Conservation (phyloP, 2,329 filamentous ascomycete genomes). For the Fusarium algeriense region DNA sequence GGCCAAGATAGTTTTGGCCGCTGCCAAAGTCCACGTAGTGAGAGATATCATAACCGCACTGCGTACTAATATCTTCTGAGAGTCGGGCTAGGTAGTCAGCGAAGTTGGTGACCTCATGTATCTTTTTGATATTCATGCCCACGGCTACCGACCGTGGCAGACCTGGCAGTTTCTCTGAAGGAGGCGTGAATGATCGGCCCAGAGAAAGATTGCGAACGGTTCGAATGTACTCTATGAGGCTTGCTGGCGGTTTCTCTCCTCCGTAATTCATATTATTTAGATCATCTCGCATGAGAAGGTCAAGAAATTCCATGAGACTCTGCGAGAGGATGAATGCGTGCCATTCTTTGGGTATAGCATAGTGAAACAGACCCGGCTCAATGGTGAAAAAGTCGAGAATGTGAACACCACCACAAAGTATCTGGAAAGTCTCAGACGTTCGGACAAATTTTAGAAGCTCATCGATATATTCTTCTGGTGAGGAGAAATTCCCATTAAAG, state of each 20-base stretch:
- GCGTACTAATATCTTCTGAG: conserved; percentile 67
- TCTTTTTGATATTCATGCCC: conserved; percentile 96
- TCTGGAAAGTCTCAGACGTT: conserved; percentile 81
- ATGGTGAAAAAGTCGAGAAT: conserved; percentile 96
- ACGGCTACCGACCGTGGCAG: conserved; percentile 80
- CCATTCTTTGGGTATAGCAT: conserved; percentile 84
- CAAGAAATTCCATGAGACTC: conserved; percentile 80
- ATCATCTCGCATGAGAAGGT: conserved; percentile 84
- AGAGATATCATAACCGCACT: conserved; percentile 73
- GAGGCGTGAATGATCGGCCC: conserved; percentile 67
- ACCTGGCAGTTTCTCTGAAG: conserved; percentile 61
- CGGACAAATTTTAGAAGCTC: conserved; percentile 82
- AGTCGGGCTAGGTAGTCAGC: conserved; percentile 81
- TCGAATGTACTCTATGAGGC: conserved; percentile 78
- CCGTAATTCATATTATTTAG: conserved; percentile 57
- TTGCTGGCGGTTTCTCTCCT: conserved; percentile 60
- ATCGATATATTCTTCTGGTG: conserved; percentile 81
- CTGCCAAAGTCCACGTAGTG: conserved; percentile 97
- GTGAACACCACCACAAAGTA: conserved; percentile 96
- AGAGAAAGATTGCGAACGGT: conserved; percentile 78
- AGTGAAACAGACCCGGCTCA: conserved; percentile 83
- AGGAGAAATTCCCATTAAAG: conserved; percentile 75
- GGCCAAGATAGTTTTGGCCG: conserved; percentile 94
- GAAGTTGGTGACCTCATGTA: conserved; percentile 93
- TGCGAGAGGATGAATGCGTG: conserved; percentile 78